Percentiles rank a stretch among this genome's conserved stretches.
phyloP scores from a whole-genome alignment of 2,329 filamentous ascomycete species.

The Emydomyces testavorans region DNA sequence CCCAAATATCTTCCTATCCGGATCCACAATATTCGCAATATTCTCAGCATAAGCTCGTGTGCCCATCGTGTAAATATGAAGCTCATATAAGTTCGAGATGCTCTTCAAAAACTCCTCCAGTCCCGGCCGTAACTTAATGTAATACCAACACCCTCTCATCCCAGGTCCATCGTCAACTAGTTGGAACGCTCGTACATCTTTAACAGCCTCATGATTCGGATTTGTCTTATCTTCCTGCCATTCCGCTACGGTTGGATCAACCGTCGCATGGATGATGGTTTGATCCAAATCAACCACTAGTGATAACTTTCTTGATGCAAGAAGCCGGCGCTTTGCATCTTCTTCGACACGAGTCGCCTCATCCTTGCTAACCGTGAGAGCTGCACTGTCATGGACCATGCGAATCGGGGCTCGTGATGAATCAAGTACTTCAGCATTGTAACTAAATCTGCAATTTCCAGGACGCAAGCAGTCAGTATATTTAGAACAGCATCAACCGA shows the following conservation, averaged over 20 bases:
- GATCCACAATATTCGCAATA: conserved; percentile 87
- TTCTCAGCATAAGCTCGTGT: conserved; percentile 90
- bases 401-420: conserved; percentile 82
- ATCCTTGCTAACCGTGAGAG: conserved; percentile 68
- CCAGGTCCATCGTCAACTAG: conserved; percentile 72
- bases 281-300: conserved; percentile 95
- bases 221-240: conserved; percentile 85
- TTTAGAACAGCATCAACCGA: background rate
- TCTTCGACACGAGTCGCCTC: conserved; percentile 75
- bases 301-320: conserved; percentile 72
- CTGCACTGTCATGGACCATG: conserved; percentile 85
- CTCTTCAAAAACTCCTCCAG: conserved; percentile 67
- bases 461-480: conserved; percentile 3
- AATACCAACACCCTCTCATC: conserved; percentile 78
- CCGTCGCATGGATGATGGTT: conserved; percentile 95
- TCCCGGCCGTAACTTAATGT: conserved; percentile 92
- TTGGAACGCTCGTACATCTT: conserved; percentile 79
- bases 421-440: conserved; percentile 67
- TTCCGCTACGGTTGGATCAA: conserved; percentile 89
- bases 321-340: conserved; percentile 69
- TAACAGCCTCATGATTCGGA: conserved; percentile 82
- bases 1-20: conserved; percentile 76
- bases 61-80: conserved; percentile 99
- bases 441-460: conserved; percentile 49
- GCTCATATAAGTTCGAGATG: conserved; percentile 71